A percentile compares a stretch with the other conserved stretches of the same genome.
These are phyloP conservation scores for Ganoderma lingzhi DNA, from an alignment of 1,284 basidiomycete species.

Conservation along the genomic window DNA sequence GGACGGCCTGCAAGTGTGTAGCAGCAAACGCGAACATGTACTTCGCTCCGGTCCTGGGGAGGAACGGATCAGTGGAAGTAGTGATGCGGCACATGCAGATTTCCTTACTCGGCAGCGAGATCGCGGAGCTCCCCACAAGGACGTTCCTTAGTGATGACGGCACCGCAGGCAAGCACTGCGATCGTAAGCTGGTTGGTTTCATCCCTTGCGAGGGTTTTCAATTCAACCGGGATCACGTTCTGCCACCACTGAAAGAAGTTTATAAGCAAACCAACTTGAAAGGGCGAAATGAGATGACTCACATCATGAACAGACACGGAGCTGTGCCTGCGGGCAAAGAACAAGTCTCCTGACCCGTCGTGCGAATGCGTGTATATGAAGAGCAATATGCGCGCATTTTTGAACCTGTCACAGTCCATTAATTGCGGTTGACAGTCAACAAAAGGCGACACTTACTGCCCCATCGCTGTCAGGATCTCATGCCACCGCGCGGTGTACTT, in stretches of 20 bases:
- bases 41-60: background rate
- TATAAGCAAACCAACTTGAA: too few species aligned
- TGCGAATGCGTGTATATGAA: background rate
- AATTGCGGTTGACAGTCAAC: too few species aligned
- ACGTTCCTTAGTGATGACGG: background rate
- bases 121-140: background rate
- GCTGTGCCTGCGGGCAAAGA: background rate
- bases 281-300: too few species aligned
- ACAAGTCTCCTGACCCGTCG: background rate
- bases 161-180: background rate
- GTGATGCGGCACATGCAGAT: too few species aligned
- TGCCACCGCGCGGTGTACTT: background rate
- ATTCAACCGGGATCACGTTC: background rate
- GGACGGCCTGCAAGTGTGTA: background rate
- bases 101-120: background rate
- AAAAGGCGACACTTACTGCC: too few species aligned
- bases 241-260: background rate
- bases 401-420: background rate
- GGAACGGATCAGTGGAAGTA: background rate
- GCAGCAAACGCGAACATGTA: background rate
- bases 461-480: too few species aligned
- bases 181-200: background rate
- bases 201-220: background rate
- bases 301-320: background rate
- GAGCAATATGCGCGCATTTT: background rate